These are phyloP conservation scores for Coffea eugenioides DNA, from an alignment of 257 asterid species.

Conservation along the genomic window DNA sequence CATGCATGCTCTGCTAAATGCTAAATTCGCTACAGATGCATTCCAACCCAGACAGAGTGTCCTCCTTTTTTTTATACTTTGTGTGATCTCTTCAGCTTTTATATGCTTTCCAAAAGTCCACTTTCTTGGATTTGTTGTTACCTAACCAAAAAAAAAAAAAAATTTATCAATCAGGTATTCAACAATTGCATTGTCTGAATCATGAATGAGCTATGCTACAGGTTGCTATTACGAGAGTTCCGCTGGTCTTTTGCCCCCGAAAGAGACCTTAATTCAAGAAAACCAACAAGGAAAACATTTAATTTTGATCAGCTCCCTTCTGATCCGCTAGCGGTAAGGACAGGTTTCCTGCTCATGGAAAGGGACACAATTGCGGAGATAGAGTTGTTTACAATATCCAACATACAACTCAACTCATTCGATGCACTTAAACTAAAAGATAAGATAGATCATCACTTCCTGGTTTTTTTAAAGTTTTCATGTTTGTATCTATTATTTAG, in stretches of 20 bases:
- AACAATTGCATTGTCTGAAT: neutral
- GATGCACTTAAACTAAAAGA: no score
- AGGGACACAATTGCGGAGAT: neutral
- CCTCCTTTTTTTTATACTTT: neutral
- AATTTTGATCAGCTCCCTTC: no score
- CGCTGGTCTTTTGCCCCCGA: neutral
- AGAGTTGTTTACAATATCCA: neutral
- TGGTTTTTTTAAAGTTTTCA: no score
- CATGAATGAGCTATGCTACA: constrained; percentile 1
- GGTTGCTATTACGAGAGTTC: constrained; percentile 2
- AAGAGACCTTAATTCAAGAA: neutral
- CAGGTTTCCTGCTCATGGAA: neutral
- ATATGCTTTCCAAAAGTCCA: neutral
- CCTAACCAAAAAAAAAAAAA: neutral
- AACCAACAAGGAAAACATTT: no score
- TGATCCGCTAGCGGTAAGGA: neutral
- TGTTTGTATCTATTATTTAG: no score
- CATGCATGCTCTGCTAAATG: constrained; percentile 2
- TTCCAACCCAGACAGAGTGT: neutral
- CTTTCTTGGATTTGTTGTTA: neutral
- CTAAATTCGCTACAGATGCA: neutral
- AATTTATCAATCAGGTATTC: neutral
- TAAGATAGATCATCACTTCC: no score
- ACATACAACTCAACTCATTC: no score
- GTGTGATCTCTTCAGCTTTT: neutral